These are phyloP conservation scores for Diddensiella transvaalensis DNA, from an alignment of 805 yeast genomes.

Conservation along the genomic window DNA sequence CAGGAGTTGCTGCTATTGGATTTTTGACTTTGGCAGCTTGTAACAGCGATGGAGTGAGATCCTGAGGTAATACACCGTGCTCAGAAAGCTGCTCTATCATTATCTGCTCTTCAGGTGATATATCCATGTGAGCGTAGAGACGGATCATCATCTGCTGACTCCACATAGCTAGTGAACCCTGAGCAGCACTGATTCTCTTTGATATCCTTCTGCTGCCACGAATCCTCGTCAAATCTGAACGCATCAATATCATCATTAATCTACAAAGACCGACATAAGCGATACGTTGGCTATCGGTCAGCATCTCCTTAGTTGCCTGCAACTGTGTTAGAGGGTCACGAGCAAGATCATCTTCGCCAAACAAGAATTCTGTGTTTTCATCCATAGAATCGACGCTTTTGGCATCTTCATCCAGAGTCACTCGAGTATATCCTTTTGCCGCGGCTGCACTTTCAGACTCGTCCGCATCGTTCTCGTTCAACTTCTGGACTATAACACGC, in stretches of 20 bases:
- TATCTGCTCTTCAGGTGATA: conserved; percentile 58
- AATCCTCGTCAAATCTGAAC: conserved; percentile 62
- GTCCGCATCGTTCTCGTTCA: conserved; percentile 15
- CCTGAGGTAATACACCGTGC: conserved; percentile 76
- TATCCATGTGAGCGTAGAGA: conserved; percentile 76
- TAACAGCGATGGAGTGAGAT: conserved; percentile 62
- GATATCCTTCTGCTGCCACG: conserved; percentile 48
- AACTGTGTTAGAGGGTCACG: conserved; percentile 61
- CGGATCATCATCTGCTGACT: conserved; percentile 65
- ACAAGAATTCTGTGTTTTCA: conserved; percentile 53
- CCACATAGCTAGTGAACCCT: conserved; percentile 83
- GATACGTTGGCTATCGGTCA: conserved; percentile 78
- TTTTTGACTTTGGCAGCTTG: conserved; percentile 49
- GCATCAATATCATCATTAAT: conserved; percentile 73
- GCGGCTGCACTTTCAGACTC: conserved; percentile 39
- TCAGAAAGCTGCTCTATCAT: conserved; percentile 85
- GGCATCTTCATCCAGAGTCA: conserved; percentile 80
- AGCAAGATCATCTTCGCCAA: conserved; percentile 44
- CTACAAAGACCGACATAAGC: conserved; percentile 88
- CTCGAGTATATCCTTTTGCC: conserved; percentile 78
- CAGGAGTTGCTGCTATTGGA: conserved; percentile 35
- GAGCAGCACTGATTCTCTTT: conserved; percentile 59
- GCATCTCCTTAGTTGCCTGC: conserved; percentile 72
- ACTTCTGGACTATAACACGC: conserved; percentile 31
- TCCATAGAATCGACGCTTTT: conserved; percentile 53